phyloP scores from a whole-genome alignment of 306 rosid species.

The Rosa rugosa region DNA sequence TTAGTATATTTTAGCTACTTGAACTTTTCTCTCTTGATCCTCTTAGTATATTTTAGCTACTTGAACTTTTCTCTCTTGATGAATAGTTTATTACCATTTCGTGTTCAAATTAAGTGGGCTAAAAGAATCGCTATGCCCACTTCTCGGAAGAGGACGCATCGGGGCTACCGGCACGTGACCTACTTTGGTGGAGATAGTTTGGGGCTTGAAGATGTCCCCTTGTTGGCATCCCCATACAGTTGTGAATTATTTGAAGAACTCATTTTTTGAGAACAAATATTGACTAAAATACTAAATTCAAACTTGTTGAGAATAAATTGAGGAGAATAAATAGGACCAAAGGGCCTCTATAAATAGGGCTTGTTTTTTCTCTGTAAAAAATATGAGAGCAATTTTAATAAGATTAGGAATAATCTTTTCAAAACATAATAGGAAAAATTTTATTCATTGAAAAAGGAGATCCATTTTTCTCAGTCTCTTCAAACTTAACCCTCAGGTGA shows the following conservation, averaged over 20 bases:
- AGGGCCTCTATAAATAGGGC: background rate
- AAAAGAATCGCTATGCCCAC: background rate
- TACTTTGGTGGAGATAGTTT: background rate
- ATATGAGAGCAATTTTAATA: background rate
- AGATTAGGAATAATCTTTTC: background rate
- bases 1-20: background rate
- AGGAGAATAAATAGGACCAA: background rate
- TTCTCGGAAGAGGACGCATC: background rate
- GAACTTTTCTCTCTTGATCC: background rate
- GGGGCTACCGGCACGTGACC: background rate
- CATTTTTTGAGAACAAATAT: background rate
- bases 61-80: background rate
- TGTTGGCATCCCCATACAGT: background rate
- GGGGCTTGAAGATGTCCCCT: background rate
- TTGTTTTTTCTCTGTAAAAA: background rate
- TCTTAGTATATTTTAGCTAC: background rate
- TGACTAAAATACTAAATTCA: background rate
- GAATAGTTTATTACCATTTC: background rate
- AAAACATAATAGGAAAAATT: background rate
- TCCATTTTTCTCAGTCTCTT: too few species aligned
- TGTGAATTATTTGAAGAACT: background rate
- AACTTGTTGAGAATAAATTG: background rate
- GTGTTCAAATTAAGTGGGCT: background rate
- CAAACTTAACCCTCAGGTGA: too few species aligned
- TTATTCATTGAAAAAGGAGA: background rate